These are phyloP conservation scores for Monotropa hypopitys DNA, from an alignment of 179 eudicot genomes.

Conservation along the genomic window DNA sequence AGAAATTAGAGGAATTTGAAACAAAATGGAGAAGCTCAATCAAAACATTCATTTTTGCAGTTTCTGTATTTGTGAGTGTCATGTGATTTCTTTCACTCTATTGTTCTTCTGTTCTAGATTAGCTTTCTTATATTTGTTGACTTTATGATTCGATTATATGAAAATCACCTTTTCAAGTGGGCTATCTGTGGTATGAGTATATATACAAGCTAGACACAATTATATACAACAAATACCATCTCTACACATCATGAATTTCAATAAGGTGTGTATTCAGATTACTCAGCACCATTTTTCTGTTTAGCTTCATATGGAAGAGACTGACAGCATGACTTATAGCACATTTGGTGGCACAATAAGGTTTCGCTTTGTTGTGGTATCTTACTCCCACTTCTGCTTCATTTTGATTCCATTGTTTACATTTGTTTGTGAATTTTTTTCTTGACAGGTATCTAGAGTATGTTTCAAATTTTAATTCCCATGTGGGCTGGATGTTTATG, in stretches of 20 bases:
- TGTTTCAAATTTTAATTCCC: neutral
- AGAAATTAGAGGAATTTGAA: slow-evolving; percentile 84
- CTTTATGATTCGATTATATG: neutral
- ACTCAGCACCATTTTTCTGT: neutral
- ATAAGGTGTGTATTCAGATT: slow-evolving; percentile 47
- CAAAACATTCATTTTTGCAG: slow-evolving; percentile 56
- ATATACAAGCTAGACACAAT: slow-evolving; percentile 90
- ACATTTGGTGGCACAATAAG: neutral
- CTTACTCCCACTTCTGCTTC: slow-evolving; percentile 13
- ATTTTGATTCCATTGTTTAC: slow-evolving; percentile 57
- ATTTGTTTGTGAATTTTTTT: slow-evolving; percentile 58
- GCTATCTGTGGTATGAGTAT: slow-evolving; percentile 89
- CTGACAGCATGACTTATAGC: neutral
- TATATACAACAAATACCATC: slow-evolving; percentile 86
- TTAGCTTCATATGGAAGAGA: neutral
- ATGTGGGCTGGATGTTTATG: neutral
- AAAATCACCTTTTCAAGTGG: slow-evolving; percentile 43
- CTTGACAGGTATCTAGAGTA: neutral
- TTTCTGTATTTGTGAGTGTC: slow-evolving; percentile 48
- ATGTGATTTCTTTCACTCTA: neutral
- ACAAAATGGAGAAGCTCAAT: slow-evolving; percentile 53
- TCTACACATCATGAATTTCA: slow-evolving; percentile 98
- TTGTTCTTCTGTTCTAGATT: neutral
- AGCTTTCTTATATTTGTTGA: neutral
- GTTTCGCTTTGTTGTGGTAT: neutral